Evolutionary conservation across 2,329 filamentous ascomycete genomes (phyloP), one percentile per base, ranked within the genome.

Genomic region (Laburnicola sp.): DNA sequence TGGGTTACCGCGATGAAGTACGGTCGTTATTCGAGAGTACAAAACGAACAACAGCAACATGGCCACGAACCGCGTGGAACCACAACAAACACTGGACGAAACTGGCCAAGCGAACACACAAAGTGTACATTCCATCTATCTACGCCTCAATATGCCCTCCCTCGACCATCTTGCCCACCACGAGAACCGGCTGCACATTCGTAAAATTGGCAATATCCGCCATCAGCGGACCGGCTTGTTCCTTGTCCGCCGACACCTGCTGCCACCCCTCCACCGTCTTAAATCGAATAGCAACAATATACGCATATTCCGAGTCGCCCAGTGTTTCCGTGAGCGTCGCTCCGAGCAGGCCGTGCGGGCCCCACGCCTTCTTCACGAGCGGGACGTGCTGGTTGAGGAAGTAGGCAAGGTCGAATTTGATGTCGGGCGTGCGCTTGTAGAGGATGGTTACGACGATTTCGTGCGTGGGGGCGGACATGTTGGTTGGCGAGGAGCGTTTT

Each of bases 31-130:
- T 22, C n/a, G 26, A 10, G 38, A 21, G 3, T 21, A n/a, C 11
- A 9, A 41, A 16, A 21, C 38, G 25, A 28, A 41, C 26, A 26
- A 30, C n/a, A 2, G 8, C 25, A 30, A 9, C 25, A 23, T 22
- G 32, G n/a, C 22, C 3, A 90, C 76, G 89, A 94, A 78, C 85
- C 86, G n/a, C n/a, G n/a, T n/a, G n/a, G 7, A 32, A n/a, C 16
- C 22, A 30, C 9, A 7, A 27, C 28, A 9, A 10, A 41, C 21
- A 23, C 6, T 7, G 23, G 9, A 6, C 3, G 3, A 28, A 10
- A 30, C 28, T 16, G 23, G 7, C 10, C 23, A 27, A 9, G n/a
- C 7, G 26, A 6, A 30, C 25, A 21, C 10, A 22, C 23, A 35
- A 30, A 10, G 10, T 37, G 11, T 0, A 21, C 25, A 36, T 36